Evolutionary conservation across 345 rosid species (phyloP), one percentile per base, ranked within the genome.

Genomic region (Triadica sebifera): DNA sequence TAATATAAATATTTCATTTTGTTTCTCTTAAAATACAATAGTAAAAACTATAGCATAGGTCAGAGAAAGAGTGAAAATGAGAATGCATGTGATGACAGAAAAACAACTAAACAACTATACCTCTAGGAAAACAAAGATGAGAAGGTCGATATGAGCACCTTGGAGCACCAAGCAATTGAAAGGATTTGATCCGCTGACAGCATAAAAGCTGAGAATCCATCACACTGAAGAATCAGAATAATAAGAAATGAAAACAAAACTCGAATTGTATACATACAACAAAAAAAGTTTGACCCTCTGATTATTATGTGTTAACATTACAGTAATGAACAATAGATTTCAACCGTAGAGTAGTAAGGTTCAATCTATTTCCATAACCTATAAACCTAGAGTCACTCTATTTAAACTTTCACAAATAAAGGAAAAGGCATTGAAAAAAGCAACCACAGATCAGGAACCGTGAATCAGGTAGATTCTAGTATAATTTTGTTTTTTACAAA

Each of bases 191-290:
- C 17, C 56, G 69, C 38, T 73, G 74, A 41, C 73, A 53, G 74
- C 64, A 67, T 9, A 78, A 43, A 69, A 68, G 63, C 77, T 51
- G 74, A 52, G 74, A 78, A 53, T 62, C 77, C 81, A 73, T 78
- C 37, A 73, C 38, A 63, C 64, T 77, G 39, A 29, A 43, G 62
- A 39, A 43, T 6, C 8, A 43, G 34, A 17, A 24, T 39, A 24
- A 11, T 8, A 62, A 15, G 34, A 1, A 37, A 62, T 15, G 22
- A 38, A 62, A 60, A 60, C 6, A 34, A 4, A 60, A 60, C 39
- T 17, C 8, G 20, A 11, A n/a, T 37, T 17, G 8, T 5, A 8
- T 59, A 22, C 8, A 62, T 7, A 37, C n/a, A 16, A 8, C 13
- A 37, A 13, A 37, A 4, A 34, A 38, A 4, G 6, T 16, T 37